These are phyloP conservation scores for Puccinia sorghi DNA, from an alignment of 1,284 basidiomycete species.

Conservation along the genomic window DNA sequence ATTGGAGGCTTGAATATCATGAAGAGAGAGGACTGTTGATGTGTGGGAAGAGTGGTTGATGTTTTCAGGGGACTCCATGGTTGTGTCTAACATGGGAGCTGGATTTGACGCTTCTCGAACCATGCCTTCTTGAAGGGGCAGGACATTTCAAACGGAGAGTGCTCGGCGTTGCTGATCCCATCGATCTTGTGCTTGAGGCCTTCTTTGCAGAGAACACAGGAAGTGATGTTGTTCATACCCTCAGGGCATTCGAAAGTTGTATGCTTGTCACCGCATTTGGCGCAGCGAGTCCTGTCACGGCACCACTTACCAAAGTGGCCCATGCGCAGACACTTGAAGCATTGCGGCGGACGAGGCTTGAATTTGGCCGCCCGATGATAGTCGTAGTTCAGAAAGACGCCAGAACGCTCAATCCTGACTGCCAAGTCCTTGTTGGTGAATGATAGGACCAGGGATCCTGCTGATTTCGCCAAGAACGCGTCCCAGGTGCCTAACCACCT, in stretches of 20 bases:
- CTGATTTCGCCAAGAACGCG: no score
- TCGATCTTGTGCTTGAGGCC: conserved; percentile 1
- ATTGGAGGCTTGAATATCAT: no score
- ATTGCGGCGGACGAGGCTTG: neutral
- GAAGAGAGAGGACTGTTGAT: no score
- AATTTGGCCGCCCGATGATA: neutral
- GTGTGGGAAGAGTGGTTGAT: no score
- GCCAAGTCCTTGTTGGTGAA: neutral
- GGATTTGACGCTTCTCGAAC: no score
- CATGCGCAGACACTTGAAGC: neutral
- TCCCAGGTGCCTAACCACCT: no score
- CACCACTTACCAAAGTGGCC: conserved; percentile 6
- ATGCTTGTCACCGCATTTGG: no score
- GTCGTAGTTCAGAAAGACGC: neutral
- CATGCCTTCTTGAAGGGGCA: no score
- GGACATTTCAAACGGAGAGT: neutral
- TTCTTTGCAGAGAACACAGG: neutral
- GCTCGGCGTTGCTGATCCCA: no score
- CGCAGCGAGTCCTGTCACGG: neutral
- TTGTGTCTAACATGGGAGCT: no score
- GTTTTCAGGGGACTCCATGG: no score
- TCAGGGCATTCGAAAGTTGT: conserved; percentile 6
- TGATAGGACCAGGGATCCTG: no score
- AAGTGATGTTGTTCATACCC: neutral
- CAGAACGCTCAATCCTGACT: neutral